These are phyloP conservation scores for Lunularia cruciata DNA, from an alignment of 225 moss, liverwort and hornwort species.

Conservation along the genomic window DNA sequence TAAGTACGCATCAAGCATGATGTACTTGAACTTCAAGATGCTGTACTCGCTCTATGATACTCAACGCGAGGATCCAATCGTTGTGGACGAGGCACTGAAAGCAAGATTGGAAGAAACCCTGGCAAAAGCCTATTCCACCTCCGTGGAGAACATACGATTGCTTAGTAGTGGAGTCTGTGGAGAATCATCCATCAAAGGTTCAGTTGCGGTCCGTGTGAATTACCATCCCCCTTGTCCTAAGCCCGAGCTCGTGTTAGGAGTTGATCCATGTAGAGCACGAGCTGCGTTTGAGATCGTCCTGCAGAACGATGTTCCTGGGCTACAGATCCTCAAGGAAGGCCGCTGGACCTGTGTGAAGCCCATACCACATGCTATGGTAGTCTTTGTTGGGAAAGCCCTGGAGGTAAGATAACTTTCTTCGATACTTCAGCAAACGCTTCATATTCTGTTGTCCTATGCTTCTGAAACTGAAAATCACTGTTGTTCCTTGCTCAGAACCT, in stretches of 20 bases:
- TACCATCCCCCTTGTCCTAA: constrained; percentile 44
- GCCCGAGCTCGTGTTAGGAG: constrained; percentile 34
- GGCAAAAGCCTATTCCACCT: neutral
- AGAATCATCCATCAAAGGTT: neutral
- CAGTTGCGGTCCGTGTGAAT: constrained; percentile 1
- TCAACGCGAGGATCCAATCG: no score
- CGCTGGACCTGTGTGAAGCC: constrained; percentile 31
- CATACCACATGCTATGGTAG: constrained; percentile 28
- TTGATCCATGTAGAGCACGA: constrained; percentile 30
- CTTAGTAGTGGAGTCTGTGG: neutral
- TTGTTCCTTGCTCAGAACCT: neutral
- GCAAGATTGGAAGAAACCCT: neutral
- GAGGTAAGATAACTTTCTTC: constrained; percentile 23
- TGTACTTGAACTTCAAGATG: no score
- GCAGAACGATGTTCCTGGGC: constrained; percentile 33
- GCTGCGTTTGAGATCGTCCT: constrained; percentile 23
- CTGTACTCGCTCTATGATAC: no score
- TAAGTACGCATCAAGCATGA: neutral
- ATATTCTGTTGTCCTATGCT: no score
- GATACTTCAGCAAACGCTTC: neutral
- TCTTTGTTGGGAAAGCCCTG: constrained; percentile 32
- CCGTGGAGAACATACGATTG: neutral
- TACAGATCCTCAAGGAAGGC: constrained; percentile 26
- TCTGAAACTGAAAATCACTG: no score
- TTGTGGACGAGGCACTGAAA: neutral